Evolutionary conservation across 306 rosid species (phyloP).

Genomic region (Acacia acuminata): DNA sequence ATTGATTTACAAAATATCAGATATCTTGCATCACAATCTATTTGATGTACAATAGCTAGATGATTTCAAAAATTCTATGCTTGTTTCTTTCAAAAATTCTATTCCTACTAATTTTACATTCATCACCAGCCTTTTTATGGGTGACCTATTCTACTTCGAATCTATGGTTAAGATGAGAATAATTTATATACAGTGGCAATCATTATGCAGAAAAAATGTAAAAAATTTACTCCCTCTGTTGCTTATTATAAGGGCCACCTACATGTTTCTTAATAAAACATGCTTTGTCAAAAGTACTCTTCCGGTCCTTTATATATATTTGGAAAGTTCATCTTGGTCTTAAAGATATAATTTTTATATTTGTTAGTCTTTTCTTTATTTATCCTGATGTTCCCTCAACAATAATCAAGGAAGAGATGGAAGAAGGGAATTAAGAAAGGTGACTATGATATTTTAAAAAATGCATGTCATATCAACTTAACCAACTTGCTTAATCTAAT

Average conservation of each 20-base stretch:
- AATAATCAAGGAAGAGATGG: no score
- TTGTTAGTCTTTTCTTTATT: no score
- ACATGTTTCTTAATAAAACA: not conserved
- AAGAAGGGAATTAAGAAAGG: no score
- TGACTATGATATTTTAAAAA: no score
- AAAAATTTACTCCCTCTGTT: not conserved
- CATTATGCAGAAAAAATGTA: not conserved
- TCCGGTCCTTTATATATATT: no score
- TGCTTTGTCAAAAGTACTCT: not conserved
- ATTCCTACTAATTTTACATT: not conserved
- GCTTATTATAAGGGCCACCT: not conserved
- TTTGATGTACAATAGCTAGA: not conserved
- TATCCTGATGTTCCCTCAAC: no score
- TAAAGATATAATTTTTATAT: no score
- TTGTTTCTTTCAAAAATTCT: not conserved
- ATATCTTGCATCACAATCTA: not conserved
- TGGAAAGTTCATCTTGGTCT: no score
- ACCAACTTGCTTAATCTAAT: no score
- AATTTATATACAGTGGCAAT: not conserved
- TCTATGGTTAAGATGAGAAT: not conserved
- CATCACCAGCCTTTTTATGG: no score
- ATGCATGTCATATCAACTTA: no score
- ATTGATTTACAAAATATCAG: not conserved
- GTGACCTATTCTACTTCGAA: not conserved
- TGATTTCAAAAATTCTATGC: not conserved